A percentile compares a stretch with the other conserved stretches of the same genome.
phyloP scores from a whole-genome alignment of 495 filamentous ascomycete species.

The Daldinia loculata region DNA sequence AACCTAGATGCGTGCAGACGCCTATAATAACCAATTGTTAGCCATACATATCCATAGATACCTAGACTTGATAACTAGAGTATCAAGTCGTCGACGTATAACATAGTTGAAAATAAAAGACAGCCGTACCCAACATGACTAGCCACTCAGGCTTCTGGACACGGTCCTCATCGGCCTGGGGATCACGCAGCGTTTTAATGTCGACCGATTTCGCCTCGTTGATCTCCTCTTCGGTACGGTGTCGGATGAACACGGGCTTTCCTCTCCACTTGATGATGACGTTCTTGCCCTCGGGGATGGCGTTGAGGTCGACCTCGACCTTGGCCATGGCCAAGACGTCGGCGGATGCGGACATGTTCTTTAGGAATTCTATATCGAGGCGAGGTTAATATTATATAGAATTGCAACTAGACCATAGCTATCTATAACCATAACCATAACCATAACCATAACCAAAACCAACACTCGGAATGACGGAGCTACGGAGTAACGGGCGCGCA shows the following conservation, averaged over 20 bases:
- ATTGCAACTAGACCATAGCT: not conserved
- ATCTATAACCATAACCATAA: not conserved
- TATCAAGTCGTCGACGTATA: not conserved
- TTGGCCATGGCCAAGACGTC: slow-evolving; percentile 99
- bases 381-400: no score
- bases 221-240: slow-evolving; percentile 90
- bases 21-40: slow-evolving; percentile 57
- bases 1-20: slow-evolving; percentile 98
- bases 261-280: slow-evolving; percentile 99
- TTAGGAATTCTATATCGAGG: slow-evolving; percentile 81
- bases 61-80: not conserved
- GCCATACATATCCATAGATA: not conserved
- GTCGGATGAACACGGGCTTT: slow-evolving; percentile 99
- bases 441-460: not conserved
- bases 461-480: not conserved
- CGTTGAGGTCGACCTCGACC: slow-evolving; percentile 91
- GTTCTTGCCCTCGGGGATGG: slow-evolving; percentile 99
- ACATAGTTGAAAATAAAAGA: slow-evolving; percentile 8
- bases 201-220: slow-evolving; percentile 81
- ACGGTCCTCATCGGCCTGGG: slow-evolving; percentile 88
- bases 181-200: slow-evolving; percentile 84
- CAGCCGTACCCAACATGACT: slow-evolving; percentile 89
- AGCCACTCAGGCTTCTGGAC: slow-evolving; percentile 99
- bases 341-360: slow-evolving; percentile 99
- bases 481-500: slow-evolving; percentile 25